phyloP scores from a whole-genome alignment of 2,329 filamentous ascomycete genomes.

The Cladosporium sp. region DNA sequence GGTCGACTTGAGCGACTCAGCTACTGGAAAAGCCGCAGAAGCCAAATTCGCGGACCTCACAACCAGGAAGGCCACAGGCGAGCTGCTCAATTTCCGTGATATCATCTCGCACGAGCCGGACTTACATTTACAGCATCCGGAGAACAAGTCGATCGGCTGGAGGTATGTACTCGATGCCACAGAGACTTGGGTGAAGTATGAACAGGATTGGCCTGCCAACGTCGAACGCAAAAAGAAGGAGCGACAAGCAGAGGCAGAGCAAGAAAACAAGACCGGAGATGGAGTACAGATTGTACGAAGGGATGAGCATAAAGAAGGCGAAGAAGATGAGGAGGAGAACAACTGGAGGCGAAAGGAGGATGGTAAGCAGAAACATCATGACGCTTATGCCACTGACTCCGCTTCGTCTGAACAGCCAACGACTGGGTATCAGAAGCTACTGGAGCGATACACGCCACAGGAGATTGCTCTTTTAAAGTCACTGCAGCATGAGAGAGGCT shows the following conservation, averaged over 20 bases:
- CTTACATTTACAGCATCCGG: constrained; percentile 41
- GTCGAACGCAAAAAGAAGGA: constrained; percentile 34
- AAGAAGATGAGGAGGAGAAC: constrained; percentile 21
- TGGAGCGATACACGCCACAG: constrained; percentile 37
- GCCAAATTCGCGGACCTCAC: constrained; percentile 27
- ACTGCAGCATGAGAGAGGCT: constrained; percentile 44
- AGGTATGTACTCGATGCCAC: constrained; percentile 47
- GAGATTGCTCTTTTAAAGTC: constrained; percentile 41
- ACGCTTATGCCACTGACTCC: constrained; percentile 32
- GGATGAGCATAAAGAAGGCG: constrained; percentile 14
- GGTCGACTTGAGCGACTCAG: constrained; percentile 7
- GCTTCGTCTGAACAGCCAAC: constrained; percentile 13
- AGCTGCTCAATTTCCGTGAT: constrained; percentile 39
- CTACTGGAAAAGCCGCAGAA: constrained; percentile 26
- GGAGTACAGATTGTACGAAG: background rate
- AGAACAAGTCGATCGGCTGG: constrained; percentile 46
- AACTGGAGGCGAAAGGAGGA: constrained; percentile 30
- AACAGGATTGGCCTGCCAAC: constrained; percentile 48
- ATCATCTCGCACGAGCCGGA: constrained; percentile 33
- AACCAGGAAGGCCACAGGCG: constrained; percentile 24
- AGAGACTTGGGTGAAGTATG: constrained; percentile 48
- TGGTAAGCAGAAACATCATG: constrained; percentile 34
- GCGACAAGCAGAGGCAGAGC: constrained; percentile 23
- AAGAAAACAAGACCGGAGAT: constrained; percentile 17
- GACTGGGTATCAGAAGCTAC: constrained; percentile 30